Conservation (phyloP, 2,329 filamentous ascomycete species). For the Neonectria hederae region DNA sequence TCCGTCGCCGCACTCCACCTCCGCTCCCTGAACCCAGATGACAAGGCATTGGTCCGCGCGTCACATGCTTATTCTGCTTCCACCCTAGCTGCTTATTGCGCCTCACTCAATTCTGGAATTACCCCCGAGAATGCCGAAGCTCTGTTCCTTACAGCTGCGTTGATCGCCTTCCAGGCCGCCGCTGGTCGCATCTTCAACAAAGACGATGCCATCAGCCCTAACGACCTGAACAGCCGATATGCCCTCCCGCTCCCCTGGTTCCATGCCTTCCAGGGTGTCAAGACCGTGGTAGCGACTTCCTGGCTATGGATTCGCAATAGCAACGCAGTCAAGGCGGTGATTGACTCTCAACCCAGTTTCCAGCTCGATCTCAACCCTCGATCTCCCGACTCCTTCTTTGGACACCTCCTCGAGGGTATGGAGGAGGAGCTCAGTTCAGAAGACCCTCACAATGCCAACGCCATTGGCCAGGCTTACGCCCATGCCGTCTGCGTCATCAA, state of each 20-base stretch:
- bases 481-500: slow-evolving; percentile 73
- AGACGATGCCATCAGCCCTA: slow-evolving; percentile 56
- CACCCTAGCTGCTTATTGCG: slow-evolving; percentile 68
- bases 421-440: slow-evolving; percentile 62
- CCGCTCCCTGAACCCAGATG: slow-evolving; percentile 64
- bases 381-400: slow-evolving; percentile 65
- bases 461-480: slow-evolving; percentile 63
- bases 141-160: slow-evolving; percentile 68
- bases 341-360: slow-evolving; percentile 71
- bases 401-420: slow-evolving; percentile 65
- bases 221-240: slow-evolving; percentile 58
- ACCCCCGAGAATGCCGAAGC: slow-evolving; percentile 68
- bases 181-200: slow-evolving; percentile 70
- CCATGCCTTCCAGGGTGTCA: slow-evolving; percentile 73
- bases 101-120: slow-evolving; percentile 64
- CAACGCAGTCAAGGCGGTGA: slow-evolving; percentile 66
- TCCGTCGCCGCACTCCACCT: slow-evolving; percentile 72
- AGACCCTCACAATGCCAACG: slow-evolving; percentile 42
- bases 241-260: slow-evolving; percentile 71
- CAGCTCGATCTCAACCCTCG: slow-evolving; percentile 66
- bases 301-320: slow-evolving; percentile 72
- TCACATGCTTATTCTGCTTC: slow-evolving; percentile 74
- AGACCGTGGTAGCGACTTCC: slow-evolving; percentile 69
- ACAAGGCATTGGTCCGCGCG: slow-evolving; percentile 67
- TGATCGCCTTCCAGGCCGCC: slow-evolving; percentile 74